Evolutionary conservation across 2,329 filamentous ascomycete species (phyloP).

Genomic region (Cercospora berteroae): DNA sequence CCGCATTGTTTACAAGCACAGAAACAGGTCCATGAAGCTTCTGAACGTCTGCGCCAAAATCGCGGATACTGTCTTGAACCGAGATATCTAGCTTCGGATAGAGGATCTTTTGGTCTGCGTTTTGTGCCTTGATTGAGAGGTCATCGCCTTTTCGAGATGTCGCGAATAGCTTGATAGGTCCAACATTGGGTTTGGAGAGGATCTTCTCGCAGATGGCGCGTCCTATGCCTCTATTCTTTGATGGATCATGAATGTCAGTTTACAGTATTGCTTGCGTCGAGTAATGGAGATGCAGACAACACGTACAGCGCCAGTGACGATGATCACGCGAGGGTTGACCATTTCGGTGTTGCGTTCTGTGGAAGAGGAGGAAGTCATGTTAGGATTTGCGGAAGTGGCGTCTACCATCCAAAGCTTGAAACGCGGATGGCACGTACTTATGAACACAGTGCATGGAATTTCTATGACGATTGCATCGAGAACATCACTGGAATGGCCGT

Average conservation of each 20-base stretch:
- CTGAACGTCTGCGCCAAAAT: conserved; percentile 32
- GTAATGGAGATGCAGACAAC: neutral
- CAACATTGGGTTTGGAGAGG: conserved; percentile 25
- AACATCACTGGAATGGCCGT: conserved; percentile 2
- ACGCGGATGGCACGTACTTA: neutral
- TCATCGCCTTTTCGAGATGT: conserved; percentile 36
- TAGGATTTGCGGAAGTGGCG: conserved; percentile 3
- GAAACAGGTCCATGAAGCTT: conserved; percentile 29
- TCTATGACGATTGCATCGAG: conserved; percentile 14
- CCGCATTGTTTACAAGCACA: conserved; percentile 42
- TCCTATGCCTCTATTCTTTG: conserved; percentile 40
- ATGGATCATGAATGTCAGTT: neutral
- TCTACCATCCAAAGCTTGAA: neutral
- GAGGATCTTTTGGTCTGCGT: conserved; percentile 24
- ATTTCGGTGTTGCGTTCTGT: conserved; percentile 20
- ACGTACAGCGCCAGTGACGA: conserved; percentile 38
- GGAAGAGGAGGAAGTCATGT: conserved; percentile 5
- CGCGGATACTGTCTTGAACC: conserved; percentile 29
- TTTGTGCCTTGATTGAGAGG: conserved; percentile 26
- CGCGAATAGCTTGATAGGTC: conserved; percentile 35
- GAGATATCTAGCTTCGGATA: conserved; percentile 38
- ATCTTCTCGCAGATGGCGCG: conserved; percentile 37
- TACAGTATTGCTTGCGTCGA: neutral
- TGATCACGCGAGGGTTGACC: conserved; percentile 33
- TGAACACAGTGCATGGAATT: neutral